Conservation (phyloP, 1,284 basidiomycete genomes). For the Melampsora americana region DNA sequence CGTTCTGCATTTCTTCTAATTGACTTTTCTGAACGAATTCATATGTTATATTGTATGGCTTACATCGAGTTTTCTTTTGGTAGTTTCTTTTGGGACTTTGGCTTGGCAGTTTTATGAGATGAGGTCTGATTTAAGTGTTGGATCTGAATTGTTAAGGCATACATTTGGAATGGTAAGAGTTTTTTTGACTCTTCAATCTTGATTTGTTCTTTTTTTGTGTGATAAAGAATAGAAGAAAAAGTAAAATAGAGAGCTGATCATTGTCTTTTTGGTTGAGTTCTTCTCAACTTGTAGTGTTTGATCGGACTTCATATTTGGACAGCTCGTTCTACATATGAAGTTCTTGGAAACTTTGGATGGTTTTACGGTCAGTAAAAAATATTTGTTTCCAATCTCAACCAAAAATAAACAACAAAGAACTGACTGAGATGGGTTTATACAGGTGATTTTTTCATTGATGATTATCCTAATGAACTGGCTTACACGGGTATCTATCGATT, state of each 20-base stretch:
- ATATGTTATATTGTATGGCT: neutral
- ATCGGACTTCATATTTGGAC: conserved; percentile 89
- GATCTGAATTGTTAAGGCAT: conserved; percentile 82
- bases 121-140: conserved; percentile 78
- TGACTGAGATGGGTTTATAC: conserved; percentile 47
- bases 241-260: too few relatives aligned
- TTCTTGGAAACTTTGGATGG: conserved; percentile 91
- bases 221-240: too few relatives aligned
- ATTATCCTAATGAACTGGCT: conserved; percentile 79
- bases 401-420: neutral
- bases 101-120: conserved; percentile 82
- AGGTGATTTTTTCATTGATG: conserved; percentile 87
- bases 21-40: neutral
- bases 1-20: conserved; percentile 51
- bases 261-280: conserved; percentile 16
- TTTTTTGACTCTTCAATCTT: conserved; percentile 12
- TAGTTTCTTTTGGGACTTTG: conserved; percentile 63
- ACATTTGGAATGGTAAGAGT: conserved; percentile 73
- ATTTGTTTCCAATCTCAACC: neutral
- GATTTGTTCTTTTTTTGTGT: too few relatives aligned
- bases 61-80: neutral
- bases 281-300: conserved; percentile 62
- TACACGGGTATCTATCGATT: conserved; percentile 84
- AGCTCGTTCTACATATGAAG: conserved; percentile 81
- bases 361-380: conserved; percentile 67